Percentiles rank a stretch among this genome's conserved stretches.
Evolutionary conservation across 2,329 filamentous ascomycete species (phyloP).

Genomic region (Epicoccum nigrum): DNA sequence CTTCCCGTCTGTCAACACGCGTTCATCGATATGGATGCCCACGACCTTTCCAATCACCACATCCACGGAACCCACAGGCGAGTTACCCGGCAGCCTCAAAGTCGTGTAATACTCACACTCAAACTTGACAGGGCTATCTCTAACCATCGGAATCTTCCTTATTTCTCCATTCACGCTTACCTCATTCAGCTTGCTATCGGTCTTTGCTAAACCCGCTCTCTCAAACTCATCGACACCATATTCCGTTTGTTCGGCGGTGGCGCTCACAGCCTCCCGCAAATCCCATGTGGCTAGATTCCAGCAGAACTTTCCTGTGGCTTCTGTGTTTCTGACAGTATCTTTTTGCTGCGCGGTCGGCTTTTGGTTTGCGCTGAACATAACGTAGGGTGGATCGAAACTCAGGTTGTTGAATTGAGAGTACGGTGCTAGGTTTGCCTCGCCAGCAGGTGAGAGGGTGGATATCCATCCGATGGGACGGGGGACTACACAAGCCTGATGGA

Average conservation of each 20-base stretch:
- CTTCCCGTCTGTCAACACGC: slow-evolving; percentile 60
- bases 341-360: slow-evolving; percentile 56
- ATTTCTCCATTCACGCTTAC: slow-evolving; percentile 37
- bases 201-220: slow-evolving; percentile 57
- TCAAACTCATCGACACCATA: slow-evolving; percentile 62
- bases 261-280: slow-evolving; percentile 62
- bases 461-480: slow-evolving; percentile 70
- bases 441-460: slow-evolving; percentile 57
- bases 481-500: slow-evolving; percentile 59
- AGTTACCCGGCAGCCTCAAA: slow-evolving; percentile 60
- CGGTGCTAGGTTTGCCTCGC: slow-evolving; percentile 63
- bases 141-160: slow-evolving; percentile 59
- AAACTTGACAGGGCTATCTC: slow-evolving; percentile 61
- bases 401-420: slow-evolving; percentile 69
- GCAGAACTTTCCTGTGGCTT: slow-evolving; percentile 62
- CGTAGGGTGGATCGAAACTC: slow-evolving; percentile 66
- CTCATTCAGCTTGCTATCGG: slow-evolving; percentile 48
- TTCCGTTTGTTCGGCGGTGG: slow-evolving; percentile 58
- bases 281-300: slow-evolving; percentile 66
- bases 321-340: slow-evolving; percentile 63
- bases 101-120: slow-evolving; percentile 64
- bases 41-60: slow-evolving; percentile 64
- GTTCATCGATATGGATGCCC: slow-evolving; percentile 63
- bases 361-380: slow-evolving; percentile 68
- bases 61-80: slow-evolving; percentile 64